These are phyloP conservation scores for Talaromyces albobiverticillius DNA, from an alignment of 2,329 filamentous ascomycete genomes.

Conservation along the genomic window DNA sequence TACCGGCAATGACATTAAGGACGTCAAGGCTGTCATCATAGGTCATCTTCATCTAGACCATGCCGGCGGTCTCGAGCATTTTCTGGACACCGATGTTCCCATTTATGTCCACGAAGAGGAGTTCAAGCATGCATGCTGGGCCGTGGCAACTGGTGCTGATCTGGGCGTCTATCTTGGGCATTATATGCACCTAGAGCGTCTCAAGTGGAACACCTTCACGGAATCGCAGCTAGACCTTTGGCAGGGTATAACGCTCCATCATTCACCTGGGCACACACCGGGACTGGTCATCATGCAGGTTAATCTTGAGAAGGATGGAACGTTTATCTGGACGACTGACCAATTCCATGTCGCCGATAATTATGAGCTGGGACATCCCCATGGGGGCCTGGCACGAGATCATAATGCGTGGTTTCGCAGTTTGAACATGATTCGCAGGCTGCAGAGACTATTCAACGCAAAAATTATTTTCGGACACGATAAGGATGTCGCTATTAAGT, in stretches of 20 bases:
- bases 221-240: constrained; percentile 39
- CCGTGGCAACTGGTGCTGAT: constrained; percentile 42
- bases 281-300: constrained; percentile 37
- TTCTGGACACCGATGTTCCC: constrained; percentile 40
- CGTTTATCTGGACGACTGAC: constrained; percentile 42
- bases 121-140: constrained; percentile 46
- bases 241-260: constrained; percentile 38
- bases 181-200: neutral
- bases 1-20: constrained; percentile 43
- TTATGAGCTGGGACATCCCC: constrained; percentile 31
- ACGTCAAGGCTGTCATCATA: constrained; percentile 47
- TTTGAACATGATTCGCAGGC: constrained; percentile 30
- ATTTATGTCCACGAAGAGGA: constrained; percentile 50
- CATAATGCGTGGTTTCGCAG: constrained; percentile 37
- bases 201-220: constrained; percentile 40
- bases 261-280: constrained; percentile 36
- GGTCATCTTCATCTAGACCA: constrained; percentile 50
- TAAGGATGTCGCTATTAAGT: constrained; percentile 4
- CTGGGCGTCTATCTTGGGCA: constrained; percentile 34
- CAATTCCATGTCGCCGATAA: constrained; percentile 42
- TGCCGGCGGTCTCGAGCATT: constrained; percentile 48
- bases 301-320: constrained; percentile 34
- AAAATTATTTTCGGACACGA: constrained; percentile 14
- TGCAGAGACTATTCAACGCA: constrained; percentile 31
- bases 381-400: constrained; percentile 37